Evolutionary conservation across 2,329 filamentous ascomycete species (phyloP).

Genomic region (Nothophoma quercina): DNA sequence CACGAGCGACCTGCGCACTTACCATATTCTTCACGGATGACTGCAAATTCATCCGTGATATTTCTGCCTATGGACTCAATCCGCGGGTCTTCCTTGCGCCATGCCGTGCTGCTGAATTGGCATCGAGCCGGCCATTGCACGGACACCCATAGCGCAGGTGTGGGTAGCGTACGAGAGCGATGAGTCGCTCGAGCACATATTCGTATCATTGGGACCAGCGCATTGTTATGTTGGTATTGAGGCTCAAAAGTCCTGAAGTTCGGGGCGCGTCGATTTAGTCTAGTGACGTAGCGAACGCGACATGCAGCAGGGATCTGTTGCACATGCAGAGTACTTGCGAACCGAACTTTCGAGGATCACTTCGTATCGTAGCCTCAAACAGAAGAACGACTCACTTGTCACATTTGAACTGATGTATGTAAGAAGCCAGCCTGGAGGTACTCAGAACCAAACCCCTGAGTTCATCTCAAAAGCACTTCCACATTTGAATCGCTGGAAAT

Average conservation of each 20-base stretch:
- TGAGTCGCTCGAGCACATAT: conserved; percentile 32
- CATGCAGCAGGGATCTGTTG: conserved; percentile 14
- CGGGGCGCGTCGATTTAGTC: conserved; percentile 15
- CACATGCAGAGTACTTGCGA: conserved; percentile 1
- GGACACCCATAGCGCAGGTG: background rate
- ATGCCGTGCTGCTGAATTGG: conserved; percentile 33
- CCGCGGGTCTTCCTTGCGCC: conserved; percentile 55
- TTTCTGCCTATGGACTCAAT: conserved; percentile 59
- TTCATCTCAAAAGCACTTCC: no score
- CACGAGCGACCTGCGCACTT: conserved; percentile 3
- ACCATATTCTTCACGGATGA: conserved; percentile 66
- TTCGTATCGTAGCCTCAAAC: no score
- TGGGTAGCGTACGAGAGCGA: conserved; percentile 27
- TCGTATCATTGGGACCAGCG: conserved; percentile 41
- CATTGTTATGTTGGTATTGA: conserved; percentile 29
- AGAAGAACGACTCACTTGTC: no score
- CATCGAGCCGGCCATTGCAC: conserved; percentile 16
- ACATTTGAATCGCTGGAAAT: no score
- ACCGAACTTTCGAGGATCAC: background rate
- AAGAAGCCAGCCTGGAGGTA: no score
- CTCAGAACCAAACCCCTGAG: no score
- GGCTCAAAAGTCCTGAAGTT: conserved; percentile 4
- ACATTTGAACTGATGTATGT: no score
- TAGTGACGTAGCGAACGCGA: conserved; percentile 34
- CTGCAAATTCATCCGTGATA: conserved; percentile 69